Base-by-base conservation (phyloP, 208 protist genomes). In the Strigomonas culicis region DNA sequence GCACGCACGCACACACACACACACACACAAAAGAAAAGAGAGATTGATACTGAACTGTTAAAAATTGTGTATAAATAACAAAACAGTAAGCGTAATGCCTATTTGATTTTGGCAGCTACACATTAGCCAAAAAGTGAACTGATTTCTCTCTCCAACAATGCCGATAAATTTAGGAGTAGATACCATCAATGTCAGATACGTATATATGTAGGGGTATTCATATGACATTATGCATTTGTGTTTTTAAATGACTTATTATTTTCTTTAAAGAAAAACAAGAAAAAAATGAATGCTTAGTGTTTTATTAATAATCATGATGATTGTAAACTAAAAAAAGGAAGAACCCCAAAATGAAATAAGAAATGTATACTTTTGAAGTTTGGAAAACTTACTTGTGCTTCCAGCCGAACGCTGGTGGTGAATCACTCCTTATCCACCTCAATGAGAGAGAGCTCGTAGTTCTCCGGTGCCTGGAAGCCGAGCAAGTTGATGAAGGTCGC, bases 401-500 rank as follows among this genome's bases (percentile, higher is more conserved):
- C 17, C 17, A n/a, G n/a, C n/a, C n/a, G n/a, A n/a, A n/a, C n/a
- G n/a, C n/a, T n/a, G n/a, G n/a, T n/a, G n/a, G n/a, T n/a, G n/a
- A n/a, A n/a, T n/a, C n/a, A n/a, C n/a, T n/a, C n/a, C n/a, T n/a
- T 53, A 11, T 74, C 50, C 17, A 93, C 57, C 25, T 77, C 56
- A 70, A 95, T 92, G 58, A 95, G 72, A 49, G 80, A 89, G 36
- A 85, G 76, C 68, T 94, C 91, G 75, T 98, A 98, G 65, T 81
- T 82, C 36, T 80, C 80, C 2, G 95, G 95, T 41, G 90, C 90
- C 27, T 93, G 63, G 59, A 96, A 97, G 47, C 95, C 95, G 57
- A 98, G 85, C 22, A 98, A 46, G 66, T 98, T 97, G 49, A 98
- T 87, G 68, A 95, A 96, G 10, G 95, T 98, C 30, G 95, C 92